Base-by-base conservation (phyloP, 345 rosid species). In the Eucalyptus regnans region DNA sequence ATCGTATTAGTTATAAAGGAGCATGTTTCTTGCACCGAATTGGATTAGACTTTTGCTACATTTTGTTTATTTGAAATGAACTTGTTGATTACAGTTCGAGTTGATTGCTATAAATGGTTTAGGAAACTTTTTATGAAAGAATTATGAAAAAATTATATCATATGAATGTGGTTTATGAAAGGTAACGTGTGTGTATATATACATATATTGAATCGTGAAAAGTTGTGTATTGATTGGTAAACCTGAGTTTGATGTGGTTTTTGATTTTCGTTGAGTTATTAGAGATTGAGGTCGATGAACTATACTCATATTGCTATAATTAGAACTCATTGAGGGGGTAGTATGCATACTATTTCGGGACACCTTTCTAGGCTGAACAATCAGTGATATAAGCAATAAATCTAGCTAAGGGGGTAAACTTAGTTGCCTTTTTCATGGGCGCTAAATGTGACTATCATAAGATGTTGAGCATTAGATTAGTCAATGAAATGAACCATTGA, bases 301-400 rank as follows among this genome's bases (percentile, higher is more conserved):
- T 56, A 9, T 56, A 9, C 27, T 56, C 29, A 4, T 56, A 2
- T 56, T 23, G 5, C 29, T 56, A 1, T 56, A 23, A 56, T 8
- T 56, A 56, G 5, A 22, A 56, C 12, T 23, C 12, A 56, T 0
- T 4, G 0, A 18, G 62, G 27, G 60, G 62, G 62, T 20, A 56
- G 5, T 56, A 56, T 56, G 27, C 0, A 56, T 56, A 56, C 27
- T 56, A 9, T 23, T 22, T 56, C 0, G 9, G 12, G 62, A 4
- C 12, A 22, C 2, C 12, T 3, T 56, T 56, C 6, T 23, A 23
- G 12, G 27, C 0, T 1, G 0, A 56, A 56, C 29, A 29, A 22
- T 23, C 12, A 1, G 0, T 0, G 12, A 9, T 56, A 56, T 56
- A 23, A 22, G 12, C 1, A 3, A 4, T 23, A 56, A 22, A 56